These are phyloP conservation scores for Trichoderma sp. DNA, from an alignment of 2,329 filamentous ascomycete genomes.

Conservation along the genomic window DNA sequence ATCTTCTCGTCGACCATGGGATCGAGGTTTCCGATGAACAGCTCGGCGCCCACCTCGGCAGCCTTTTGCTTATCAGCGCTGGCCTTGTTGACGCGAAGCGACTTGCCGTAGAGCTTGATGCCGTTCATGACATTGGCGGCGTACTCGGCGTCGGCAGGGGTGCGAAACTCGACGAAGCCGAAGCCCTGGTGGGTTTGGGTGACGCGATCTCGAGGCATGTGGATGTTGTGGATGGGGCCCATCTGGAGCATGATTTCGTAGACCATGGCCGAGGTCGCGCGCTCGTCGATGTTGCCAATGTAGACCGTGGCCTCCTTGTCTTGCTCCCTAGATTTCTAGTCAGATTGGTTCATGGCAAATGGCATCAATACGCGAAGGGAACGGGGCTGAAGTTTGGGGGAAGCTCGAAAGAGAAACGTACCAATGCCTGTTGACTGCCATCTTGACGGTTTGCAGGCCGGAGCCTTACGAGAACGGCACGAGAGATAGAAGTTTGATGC, in stretches of 20 bases:
- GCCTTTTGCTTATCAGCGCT: slow-evolving; percentile 90
- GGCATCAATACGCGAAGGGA: background rate
- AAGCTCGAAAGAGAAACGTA: slow-evolving; percentile 37
- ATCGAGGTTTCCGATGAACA: slow-evolving; percentile 95
- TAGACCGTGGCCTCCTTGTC: slow-evolving; percentile 98
- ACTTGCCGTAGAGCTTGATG: slow-evolving; percentile 87
- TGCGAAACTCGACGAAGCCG: slow-evolving; percentile 98
- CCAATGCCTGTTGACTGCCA: slow-evolving; percentile 74
- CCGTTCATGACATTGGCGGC: slow-evolving; percentile 96
- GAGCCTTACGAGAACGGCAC: background rate
- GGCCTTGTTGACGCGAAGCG: slow-evolving; percentile 92
- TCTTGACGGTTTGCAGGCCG: slow-evolving; percentile 38
- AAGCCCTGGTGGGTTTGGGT: slow-evolving; percentile 97
- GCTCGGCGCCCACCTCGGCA: slow-evolving; percentile 90
- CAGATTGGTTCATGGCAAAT: background rate
- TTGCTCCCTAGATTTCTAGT: slow-evolving; percentile 67
- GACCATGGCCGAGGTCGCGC: slow-evolving; percentile 82
- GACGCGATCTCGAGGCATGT: slow-evolving; percentile 96
- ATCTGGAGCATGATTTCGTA: slow-evolving; percentile 99
- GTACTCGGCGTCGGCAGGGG: slow-evolving; percentile 93
- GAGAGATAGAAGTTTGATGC: background rate
- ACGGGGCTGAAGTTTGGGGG: background rate
- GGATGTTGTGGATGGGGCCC: slow-evolving; percentile 95
- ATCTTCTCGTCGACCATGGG: slow-evolving; percentile 93
- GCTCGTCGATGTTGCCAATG: slow-evolving; percentile 97